phyloP scores from a whole-genome alignment of 2,329 filamentous ascomycete species.

The Fusarium nodosum region DNA sequence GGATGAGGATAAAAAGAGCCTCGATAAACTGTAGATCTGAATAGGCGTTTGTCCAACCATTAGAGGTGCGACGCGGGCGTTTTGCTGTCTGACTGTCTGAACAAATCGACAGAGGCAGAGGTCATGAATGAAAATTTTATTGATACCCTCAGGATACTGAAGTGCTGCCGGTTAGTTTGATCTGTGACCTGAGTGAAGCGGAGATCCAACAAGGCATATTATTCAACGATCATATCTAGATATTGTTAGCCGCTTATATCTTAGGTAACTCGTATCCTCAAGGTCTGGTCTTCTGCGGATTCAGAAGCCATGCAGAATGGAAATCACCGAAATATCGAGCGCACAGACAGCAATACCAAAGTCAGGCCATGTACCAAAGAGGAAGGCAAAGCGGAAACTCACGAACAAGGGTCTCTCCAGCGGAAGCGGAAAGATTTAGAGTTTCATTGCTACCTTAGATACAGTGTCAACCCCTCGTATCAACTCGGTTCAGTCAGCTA shows the following conservation, averaged over 20 bases:
- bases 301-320: slow-evolving; percentile 6
- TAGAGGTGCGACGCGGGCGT: slow-evolving; percentile 50
- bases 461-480: background rate
- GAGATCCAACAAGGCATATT: slow-evolving; percentile 7
- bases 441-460: slow-evolving; percentile 15
- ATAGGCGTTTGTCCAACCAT: slow-evolving; percentile 50
- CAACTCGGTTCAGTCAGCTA: background rate
- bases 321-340: slow-evolving; percentile 16
- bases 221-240: background rate
- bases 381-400: slow-evolving; percentile 14
- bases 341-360: slow-evolving; percentile 21
- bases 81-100: slow-evolving; percentile 40
- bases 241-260: background rate
- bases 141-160: slow-evolving; percentile 43
- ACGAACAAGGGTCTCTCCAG: slow-evolving; percentile 20
- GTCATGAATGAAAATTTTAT: slow-evolving; percentile 48
- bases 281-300: background rate
- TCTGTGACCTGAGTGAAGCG: slow-evolving; percentile 18
- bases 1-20: slow-evolving; percentile 41
- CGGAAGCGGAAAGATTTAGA: slow-evolving; percentile 7
- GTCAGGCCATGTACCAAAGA: slow-evolving; percentile 11
- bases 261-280: background rate
- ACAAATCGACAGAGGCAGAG: slow-evolving; percentile 33
- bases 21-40: slow-evolving; percentile 47
- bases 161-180: slow-evolving; percentile 43